Conservation (phyloP, 306 rosid species). For the Comarum palustre region DNA sequence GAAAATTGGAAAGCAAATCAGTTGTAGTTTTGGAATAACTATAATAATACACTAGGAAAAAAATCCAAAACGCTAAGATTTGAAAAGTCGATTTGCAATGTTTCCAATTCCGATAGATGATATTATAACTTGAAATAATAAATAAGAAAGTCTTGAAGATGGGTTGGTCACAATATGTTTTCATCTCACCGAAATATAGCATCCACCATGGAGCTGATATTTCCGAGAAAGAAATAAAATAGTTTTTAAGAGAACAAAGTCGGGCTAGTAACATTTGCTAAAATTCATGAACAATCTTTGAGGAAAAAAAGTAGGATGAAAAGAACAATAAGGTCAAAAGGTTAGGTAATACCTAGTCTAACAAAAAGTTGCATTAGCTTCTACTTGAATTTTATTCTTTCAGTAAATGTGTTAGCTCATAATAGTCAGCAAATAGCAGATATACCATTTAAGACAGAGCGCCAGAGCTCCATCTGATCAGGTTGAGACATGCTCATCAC, state of each 20-base stretch:
- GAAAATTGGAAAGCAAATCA: background rate
- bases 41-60: too few relatives aligned
- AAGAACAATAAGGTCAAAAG: too few relatives aligned
- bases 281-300: too few relatives aligned
- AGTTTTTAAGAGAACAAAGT: background rate
- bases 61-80: too few relatives aligned
- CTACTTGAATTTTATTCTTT: background rate
- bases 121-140: background rate
- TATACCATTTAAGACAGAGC: slow-evolving; percentile 68
- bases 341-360: too few relatives aligned
- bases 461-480: slow-evolving; percentile 97
- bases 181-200: background rate
- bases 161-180: background rate
- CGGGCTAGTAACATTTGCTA: background rate
- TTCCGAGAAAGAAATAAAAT: background rate
- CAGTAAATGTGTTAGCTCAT: background rate
- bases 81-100: too few relatives aligned
- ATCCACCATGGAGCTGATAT: background rate
- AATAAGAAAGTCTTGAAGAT: background rate
- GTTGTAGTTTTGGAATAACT: background rate
- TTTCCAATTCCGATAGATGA: background rate
- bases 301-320: too few relatives aligned
- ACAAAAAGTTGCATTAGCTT: background rate
- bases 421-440: slow-evolving; percentile 26
- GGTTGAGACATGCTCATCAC: slow-evolving; percentile 96